Evolutionary conservation across 2,329 filamentous ascomycete species (phyloP), one percentile per base, ranked within the genome.

Genomic region (Penicillium occitanis): DNA sequence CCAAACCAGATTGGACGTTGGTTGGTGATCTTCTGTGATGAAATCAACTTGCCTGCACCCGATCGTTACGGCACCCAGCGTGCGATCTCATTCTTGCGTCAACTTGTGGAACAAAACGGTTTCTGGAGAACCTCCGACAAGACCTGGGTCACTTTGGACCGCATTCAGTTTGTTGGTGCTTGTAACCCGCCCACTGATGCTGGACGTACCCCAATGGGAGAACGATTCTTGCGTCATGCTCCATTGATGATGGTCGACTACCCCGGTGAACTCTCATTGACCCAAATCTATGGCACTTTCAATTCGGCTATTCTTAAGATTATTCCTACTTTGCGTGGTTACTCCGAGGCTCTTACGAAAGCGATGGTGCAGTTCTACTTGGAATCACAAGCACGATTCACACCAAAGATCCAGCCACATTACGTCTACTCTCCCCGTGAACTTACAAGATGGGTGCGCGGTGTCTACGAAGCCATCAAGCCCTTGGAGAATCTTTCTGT

Each of bases 191-290:
- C 95, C 0, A 98, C 95, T 0, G 96, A 99, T 80, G 93, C 93
- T 71, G 95, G 95, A 30, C 93, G 95, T 86, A 98, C 95, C 13
- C 91, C 95, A 0, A 89, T 99, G 83, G 95, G 92, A 51, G 88
- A 92, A 60, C 87, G 95, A 72, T 99, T 99, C 87, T 85, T 99
- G 70, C 89, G 96, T 67, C 96, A 99, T 78, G 93, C 95, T 17
- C 95, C 95, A n/a, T 87, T 99, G 64, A 91, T 99, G 79, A 99
- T 99, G 96, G 96, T 99, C 50, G 95, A 99, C 76, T 99, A 99
- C 75, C 95, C 95, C 68, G 95, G 96, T 73, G 93, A 99, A 81
- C 84, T 93, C 51, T 99, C 96, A 3, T 86, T 99, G 44, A 90
- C 90, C 71, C 95, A 99, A 77, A 99, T 99, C 71, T 99, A 99